phyloP scores from a whole-genome alignment of 169 alveolate species.

The Babesia divergens region DNA sequence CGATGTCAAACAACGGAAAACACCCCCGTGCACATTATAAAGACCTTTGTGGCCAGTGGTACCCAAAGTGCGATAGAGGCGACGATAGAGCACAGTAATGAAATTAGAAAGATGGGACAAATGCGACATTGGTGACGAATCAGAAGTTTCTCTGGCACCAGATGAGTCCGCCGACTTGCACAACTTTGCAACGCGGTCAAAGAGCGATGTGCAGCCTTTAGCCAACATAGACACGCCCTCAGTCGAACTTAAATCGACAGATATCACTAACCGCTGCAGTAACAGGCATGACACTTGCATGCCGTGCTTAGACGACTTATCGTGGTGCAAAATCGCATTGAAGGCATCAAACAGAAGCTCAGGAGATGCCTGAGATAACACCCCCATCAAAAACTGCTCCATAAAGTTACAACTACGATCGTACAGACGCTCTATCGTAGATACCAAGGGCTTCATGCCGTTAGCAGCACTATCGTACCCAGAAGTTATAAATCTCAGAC shows the following conservation, averaged over 20 bases:
- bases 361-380: not conserved
- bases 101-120: conserved; percentile 10
- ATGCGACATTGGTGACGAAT: not conserved
- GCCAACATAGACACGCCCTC: not conserved
- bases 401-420: not conserved
- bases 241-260: not conserved
- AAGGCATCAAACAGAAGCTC: not conserved
- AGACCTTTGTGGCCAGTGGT: not conserved
- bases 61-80: not conserved
- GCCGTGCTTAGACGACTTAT: not conserved
- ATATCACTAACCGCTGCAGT: not conserved
- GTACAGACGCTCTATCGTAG: not conserved
- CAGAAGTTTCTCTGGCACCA: not conserved
- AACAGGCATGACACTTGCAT: not conserved
- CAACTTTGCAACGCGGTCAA: not conserved
- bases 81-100: conserved; percentile 3
- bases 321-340: conserved; percentile 10
- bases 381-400: conserved; percentile 19
- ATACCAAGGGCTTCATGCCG: conserved; percentile 4
- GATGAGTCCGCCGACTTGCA: not conserved
- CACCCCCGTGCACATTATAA: not conserved
- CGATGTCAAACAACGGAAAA: conserved; percentile 12
- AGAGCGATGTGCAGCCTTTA: not conserved
- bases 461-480: not conserved
- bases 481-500: not conserved